Conservation (phyloP, 257 asterid species). For the Paulownia fortunei region DNA sequence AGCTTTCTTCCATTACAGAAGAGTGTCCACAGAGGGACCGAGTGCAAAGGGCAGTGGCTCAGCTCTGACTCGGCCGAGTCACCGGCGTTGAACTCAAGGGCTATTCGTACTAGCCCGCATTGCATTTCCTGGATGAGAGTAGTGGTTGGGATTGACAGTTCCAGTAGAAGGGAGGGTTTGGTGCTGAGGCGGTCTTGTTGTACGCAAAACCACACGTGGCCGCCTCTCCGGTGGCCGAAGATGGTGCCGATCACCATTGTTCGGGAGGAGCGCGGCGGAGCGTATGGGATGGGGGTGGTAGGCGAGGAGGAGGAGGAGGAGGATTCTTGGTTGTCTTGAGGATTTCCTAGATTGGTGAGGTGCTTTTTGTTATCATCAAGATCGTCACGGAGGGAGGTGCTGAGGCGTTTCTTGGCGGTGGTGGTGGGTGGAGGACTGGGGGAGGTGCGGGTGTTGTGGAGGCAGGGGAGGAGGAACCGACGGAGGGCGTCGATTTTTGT, state of each 20-base stretch:
- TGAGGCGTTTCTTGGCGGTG: constrained; percentile 76
- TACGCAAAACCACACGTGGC: constrained; percentile 93
- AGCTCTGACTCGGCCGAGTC: constrained; percentile 61
- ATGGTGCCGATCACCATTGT: constrained; percentile 96
- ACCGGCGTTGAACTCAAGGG: constrained; percentile 79
- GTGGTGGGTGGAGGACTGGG: constrained; percentile 43
- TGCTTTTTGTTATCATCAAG: constrained; percentile 39
- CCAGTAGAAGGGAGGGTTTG: constrained; percentile 76
- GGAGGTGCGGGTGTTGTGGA: constrained; percentile 60
- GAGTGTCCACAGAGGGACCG: constrained; percentile 84
- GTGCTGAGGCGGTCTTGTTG: constrained; percentile 73
- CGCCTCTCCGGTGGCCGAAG: constrained; percentile 84
- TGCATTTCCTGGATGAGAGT: constrained; percentile 83
- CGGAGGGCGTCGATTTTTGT: constrained; percentile 77
- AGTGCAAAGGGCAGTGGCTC: constrained; percentile 67
- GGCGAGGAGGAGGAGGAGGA: constrained; percentile 54
- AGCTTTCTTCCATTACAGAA: constrained; percentile 82
- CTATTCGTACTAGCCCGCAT: constrained; percentile 76
- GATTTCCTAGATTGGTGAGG: constrained; percentile 1
- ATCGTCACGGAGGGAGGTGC: constrained; percentile 93
- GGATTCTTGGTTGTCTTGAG: constrained; percentile 29
- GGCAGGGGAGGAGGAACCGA: constrained; percentile 82
- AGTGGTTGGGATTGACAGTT: constrained; percentile 82
- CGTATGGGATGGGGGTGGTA: constrained; percentile 34
- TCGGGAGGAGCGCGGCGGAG: constrained; percentile 74